Evolutionary conservation across 2,329 filamentous ascomycete genomes (phyloP), one percentile per base, ranked within the genome.

Genomic region (Trichoderma endophyticum): DNA sequence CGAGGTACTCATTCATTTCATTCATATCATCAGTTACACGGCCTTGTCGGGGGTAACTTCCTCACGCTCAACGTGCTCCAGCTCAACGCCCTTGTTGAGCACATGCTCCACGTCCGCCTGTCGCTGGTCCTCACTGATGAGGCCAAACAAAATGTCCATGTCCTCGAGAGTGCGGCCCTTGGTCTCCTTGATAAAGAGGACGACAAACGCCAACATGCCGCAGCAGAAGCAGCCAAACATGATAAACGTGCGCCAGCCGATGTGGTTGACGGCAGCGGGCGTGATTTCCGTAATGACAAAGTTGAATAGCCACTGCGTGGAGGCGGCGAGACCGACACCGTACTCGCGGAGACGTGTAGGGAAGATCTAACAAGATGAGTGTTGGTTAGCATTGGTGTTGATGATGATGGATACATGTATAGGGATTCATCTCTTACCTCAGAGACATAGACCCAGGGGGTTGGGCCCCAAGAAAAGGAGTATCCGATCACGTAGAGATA

Each of bases 271-370:
- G 24, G 73, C 73, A 6, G 54, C 61, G 4, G 75, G 75, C 0
- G 74, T 75, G 21, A 76, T 65, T n/a, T 69, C 24, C 3, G 75
- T 72, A 60, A 92, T 88, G 3, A 91, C 88, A 71, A 92, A 90
- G 76, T 92, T 92, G 79, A 92, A 91, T 4, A 92, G 77, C 89
- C 89, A 91, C 76, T 92, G 89, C 0, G 87, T 90, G 1, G 88
- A 86, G 2, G 90, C 89, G 0, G 86, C 90, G 59, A 91, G 83
- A 1, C 88, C 85, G 6, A 92, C 89, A 75, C 73, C 73, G 48
- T 75, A 75, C 11, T 72, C 71, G 18, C 74, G 74, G 18, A 75
- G 61, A 3, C 73, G 70, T 15, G 72, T 71, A 9, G 73, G 73
- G 65, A 74, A 74, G 12, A 76, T 74, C 68, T 28, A 15, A 4